Base-by-base conservation (phyloP, 2,329 filamentous ascomycete genomes). In the Penicillium glabrum region DNA sequence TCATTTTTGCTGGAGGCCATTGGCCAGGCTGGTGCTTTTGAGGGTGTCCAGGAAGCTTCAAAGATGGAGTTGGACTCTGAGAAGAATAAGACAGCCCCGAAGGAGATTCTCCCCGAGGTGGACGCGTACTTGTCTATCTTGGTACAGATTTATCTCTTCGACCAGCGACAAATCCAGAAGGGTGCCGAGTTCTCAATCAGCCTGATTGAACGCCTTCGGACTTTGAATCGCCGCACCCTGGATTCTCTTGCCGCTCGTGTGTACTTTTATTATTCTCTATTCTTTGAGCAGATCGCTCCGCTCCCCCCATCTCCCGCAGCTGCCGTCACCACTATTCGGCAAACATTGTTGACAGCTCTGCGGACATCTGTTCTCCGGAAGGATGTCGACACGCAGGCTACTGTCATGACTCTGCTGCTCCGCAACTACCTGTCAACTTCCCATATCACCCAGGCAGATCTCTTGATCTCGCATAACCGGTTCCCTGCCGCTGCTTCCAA, bases 211-310 rank as follows among this genome's bases (percentile, higher is more conserved):
- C 89, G 89, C 72, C 88, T 98, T 73, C 91, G 96, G 69, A 83
- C 87, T 52, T 83, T 96, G 72, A 99, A 99, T 81, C 89, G 95
- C 61, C 88, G 95, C 67, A 98, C 95, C 24, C 81, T 99, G 61
- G 95, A 99, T 76, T 92, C 93, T 49, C 86, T 99, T 57, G 90
- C 93, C 57, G 92, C 93, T 63, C 96, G 96, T 77, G 92, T 93
- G 61, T 99, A 97, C 83, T 98, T 97, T 79, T 99, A 99, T 82
- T 96, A 91, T 79, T 91, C 91, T 24, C 83, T 98, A 67, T 98
- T 98, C 81, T 91, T 89, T 79, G 95, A 99, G 82, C 88, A 96
- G 76, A 85, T 96, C 60, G 86, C 87, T 59, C 93, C 93, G 23
- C 85, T 93, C 61, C 90, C 95, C 45, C 93, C 93, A 24, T 97